A percentile compares a stretch with the other conserved stretches of the same genome.
Evolutionary conservation across 345 rosid species (phyloP).

Genomic region (Moringa oleifera): DNA sequence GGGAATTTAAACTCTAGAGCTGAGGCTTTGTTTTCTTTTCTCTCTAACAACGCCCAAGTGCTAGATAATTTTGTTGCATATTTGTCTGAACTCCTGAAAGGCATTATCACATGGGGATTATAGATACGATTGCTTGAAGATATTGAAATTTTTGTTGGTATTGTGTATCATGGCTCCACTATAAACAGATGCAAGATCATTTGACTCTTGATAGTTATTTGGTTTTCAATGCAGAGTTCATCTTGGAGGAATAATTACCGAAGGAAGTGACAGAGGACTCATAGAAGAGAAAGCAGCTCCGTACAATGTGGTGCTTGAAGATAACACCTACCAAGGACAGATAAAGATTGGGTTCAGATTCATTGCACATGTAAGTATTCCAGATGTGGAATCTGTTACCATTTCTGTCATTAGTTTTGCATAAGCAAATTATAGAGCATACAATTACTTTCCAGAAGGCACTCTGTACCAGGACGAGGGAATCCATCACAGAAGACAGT

Average conservation of each 20-base stretch:
- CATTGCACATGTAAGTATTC: conserved; percentile 36
- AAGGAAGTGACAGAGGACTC: conserved; percentile 51
- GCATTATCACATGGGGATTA: not conserved
- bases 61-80: not conserved
- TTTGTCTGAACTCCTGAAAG: not conserved
- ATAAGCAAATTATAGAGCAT: not conserved
- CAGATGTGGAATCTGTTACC: not conserved
- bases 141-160: not conserved
- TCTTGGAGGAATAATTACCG: conserved; percentile 63
- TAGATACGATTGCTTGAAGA: not conserved
- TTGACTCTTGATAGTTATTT: not conserved
- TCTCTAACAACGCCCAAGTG: too few species aligned
- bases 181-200: not conserved
- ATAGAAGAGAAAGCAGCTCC: conserved; percentile 55
- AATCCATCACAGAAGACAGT: conserved; percentile 14
- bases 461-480: conserved; percentile 18
- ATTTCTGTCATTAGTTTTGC: not conserved
- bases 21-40: too few species aligned
- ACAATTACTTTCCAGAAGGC: conserved; percentile 33
- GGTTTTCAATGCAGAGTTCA: conserved; percentile 36
- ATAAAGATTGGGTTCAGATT: conserved; percentile 64
- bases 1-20: not conserved
- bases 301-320: conserved; percentile 70
- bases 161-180: too few species aligned
- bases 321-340: conserved; percentile 64